Evolutionary conservation across 164 flowering plant species (phyloP).

Genomic region (Stephania japonica): DNA sequence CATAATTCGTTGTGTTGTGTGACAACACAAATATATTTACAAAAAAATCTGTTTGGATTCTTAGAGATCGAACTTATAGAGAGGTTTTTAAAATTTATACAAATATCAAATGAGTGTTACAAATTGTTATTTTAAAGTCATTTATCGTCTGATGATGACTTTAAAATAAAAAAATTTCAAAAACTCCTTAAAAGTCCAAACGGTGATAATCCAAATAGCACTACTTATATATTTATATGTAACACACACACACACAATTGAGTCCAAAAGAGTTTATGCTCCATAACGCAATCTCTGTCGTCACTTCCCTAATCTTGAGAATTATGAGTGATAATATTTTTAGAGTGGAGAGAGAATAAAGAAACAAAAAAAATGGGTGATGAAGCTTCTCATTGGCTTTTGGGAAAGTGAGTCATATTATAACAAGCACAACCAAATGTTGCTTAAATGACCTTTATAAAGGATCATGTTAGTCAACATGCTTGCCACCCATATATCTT

Average conservation of each 20-base stretch:
- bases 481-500: neutral
- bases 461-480: neutral
- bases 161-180: too few species aligned
- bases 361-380: neutral
- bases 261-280: neutral
- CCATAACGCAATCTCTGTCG: neutral
- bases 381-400: neutral
- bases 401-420: neutral
- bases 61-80: too few species aligned
- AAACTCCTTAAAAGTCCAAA: too few species aligned
- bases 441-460: neutral
- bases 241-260: too few species aligned
- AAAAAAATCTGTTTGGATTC: too few species aligned
- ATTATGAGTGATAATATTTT: neutral
- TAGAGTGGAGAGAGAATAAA: neutral
- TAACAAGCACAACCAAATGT: constrained; percentile 3
- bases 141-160: too few species aligned
- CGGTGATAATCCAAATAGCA: too few species aligned
- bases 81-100: too few species aligned
- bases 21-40: neutral
- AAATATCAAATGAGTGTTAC: too few species aligned
- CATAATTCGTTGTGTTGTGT: neutral
- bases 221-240: too few species aligned
- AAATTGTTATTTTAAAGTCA: too few species aligned
- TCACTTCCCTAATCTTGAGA: neutral